These are phyloP conservation scores for Penicillium crystallinum DNA, from an alignment of 495 filamentous ascomycete genomes.

Conservation along the genomic window DNA sequence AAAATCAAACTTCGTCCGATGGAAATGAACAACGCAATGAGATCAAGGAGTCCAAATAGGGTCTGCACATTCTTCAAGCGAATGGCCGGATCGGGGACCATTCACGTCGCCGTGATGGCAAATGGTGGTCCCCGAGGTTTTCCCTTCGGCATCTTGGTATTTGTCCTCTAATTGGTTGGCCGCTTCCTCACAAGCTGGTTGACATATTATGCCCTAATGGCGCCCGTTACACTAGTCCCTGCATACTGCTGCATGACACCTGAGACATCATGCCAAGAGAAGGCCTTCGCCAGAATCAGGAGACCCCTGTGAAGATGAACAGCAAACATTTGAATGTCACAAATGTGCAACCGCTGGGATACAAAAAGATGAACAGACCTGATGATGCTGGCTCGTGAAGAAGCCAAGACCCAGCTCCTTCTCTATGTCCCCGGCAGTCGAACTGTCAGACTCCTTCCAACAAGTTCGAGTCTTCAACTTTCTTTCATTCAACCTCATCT, in stretches of 20 bases:
- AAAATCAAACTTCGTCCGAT: background rate
- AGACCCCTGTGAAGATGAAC: background rate
- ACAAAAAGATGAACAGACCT: background rate
- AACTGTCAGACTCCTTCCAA: background rate
- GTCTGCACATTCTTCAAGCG: slow-evolving; percentile 4
- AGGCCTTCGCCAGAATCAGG: background rate
- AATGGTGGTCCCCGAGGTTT: slow-evolving; percentile 12
- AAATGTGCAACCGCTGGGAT: background rate
- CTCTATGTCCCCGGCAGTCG: background rate
- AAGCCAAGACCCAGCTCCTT: background rate
- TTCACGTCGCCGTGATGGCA: background rate
- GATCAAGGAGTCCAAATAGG: background rate
- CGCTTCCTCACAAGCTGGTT: background rate
- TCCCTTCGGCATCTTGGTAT: slow-evolving; percentile 3
- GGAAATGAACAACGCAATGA: background rate
- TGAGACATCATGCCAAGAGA: background rate
- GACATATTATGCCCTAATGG: background rate
- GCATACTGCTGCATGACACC: background rate
- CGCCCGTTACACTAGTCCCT: background rate
- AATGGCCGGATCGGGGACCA: slow-evolving; percentile 19
- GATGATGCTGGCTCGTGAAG: background rate
- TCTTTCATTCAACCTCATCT: too few species aligned
- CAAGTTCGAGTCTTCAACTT: background rate
- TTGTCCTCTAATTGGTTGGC: background rate
- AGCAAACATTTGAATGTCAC: background rate